Conservation (phyloP, 768 basidiomycete species). For the Leucocoprinus sp. region DNA sequence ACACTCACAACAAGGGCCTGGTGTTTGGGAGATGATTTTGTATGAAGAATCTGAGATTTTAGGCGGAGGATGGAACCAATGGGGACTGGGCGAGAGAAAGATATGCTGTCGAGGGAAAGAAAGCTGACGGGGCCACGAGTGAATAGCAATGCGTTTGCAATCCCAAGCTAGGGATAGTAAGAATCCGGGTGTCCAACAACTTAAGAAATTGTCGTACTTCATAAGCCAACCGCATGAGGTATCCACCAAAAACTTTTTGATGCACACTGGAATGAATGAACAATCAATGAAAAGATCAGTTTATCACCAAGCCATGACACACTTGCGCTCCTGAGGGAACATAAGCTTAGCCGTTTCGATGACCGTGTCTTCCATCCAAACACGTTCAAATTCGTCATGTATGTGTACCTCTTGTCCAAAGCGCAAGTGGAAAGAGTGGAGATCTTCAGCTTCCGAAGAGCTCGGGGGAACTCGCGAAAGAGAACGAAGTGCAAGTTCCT, state of each 20-base stretch:
- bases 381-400: constrained; percentile 29
- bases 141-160: constrained; percentile 63
- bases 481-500: constrained; percentile 44
- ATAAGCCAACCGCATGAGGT: constrained; percentile 59
- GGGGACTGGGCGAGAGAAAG: constrained; percentile 72
- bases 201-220: constrained; percentile 33
- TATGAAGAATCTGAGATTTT: constrained; percentile 60
- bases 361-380: constrained; percentile 70
- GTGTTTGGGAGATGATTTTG: constrained; percentile 39
- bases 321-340: constrained; percentile 86
- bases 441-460: constrained; percentile 53
- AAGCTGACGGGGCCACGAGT: constrained; percentile 61
- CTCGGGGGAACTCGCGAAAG: constrained; percentile 69
- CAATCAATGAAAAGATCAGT: not conserved
- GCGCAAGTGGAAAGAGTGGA: constrained; percentile 64
- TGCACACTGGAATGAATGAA: constrained; percentile 44
- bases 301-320: constrained; percentile 18
- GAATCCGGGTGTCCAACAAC: not conserved
- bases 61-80: constrained; percentile 78
- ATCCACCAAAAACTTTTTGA: constrained; percentile 78
- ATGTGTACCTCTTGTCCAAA: constrained; percentile 34
- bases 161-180: constrained; percentile 45
- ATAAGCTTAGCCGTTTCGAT: constrained; percentile 66
- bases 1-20: constrained; percentile 52
- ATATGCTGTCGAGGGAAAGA: constrained; percentile 72